Evolutionary conservation across 495 filamentous ascomycete genomes (phyloP).

Genomic region (Corynascus novoguineensis): DNA sequence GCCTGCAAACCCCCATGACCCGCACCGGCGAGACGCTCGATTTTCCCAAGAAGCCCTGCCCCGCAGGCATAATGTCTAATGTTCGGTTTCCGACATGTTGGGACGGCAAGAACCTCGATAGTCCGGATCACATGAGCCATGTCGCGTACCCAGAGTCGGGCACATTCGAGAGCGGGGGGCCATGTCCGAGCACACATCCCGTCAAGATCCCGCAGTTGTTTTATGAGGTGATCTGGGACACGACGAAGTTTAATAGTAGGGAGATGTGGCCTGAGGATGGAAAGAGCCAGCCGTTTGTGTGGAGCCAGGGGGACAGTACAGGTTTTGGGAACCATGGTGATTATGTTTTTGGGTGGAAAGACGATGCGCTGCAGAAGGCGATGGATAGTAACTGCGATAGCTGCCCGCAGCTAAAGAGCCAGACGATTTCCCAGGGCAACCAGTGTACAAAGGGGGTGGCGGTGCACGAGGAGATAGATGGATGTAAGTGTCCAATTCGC

Average conservation of each 20-base stretch:
- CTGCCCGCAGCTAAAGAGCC: too few species aligned
- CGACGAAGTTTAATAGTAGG: slow-evolving; percentile 32
- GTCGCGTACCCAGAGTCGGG: slow-evolving; percentile 34
- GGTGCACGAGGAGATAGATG: slow-evolving; percentile 4
- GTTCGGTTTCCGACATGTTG: slow-evolving; percentile 35
- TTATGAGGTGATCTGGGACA: slow-evolving; percentile 41
- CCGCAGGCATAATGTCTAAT: slow-evolving; percentile 37
- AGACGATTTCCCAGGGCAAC: too few species aligned
- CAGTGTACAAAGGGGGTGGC: background rate
- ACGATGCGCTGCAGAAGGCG: slow-evolving; percentile 33
- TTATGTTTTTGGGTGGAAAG: slow-evolving; percentile 43
- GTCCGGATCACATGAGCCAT: slow-evolving; percentile 37
- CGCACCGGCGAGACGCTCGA: background rate
- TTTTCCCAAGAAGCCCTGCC: background rate
- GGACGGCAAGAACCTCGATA: slow-evolving; percentile 32
- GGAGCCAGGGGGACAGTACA: slow-evolving; percentile 38
- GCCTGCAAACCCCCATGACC: background rate
- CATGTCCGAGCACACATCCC: slow-evolving; percentile 32
- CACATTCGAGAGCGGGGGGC: slow-evolving; percentile 28
- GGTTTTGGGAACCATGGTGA: slow-evolving; percentile 40
- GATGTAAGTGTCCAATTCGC: slow-evolving; percentile 4
- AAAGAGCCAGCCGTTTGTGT: slow-evolving; percentile 44
- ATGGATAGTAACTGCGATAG: slow-evolving; percentile 20
- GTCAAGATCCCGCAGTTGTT: slow-evolving; percentile 35
- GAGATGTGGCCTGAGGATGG: slow-evolving; percentile 41